Conservation (phyloP, 129 eudicot species). For the Chrysanthemum makinoi region DNA sequence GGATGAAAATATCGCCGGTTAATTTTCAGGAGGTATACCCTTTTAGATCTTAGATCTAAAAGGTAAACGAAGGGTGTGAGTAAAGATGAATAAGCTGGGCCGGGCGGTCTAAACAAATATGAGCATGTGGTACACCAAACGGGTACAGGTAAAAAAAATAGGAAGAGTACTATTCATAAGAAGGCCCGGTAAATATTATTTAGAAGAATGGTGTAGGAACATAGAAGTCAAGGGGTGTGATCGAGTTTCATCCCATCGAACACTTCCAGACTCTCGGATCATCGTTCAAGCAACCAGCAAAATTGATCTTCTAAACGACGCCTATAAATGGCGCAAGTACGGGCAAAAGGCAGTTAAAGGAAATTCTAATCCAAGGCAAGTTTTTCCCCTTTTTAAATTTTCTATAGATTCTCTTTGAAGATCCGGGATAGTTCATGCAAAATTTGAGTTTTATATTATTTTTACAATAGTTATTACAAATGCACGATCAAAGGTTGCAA, state of each 20-base stretch:
- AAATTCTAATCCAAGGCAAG: conserved; percentile 27
- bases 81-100: no score
- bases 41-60: no score
- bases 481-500: conserved; percentile 80
- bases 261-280: conserved; percentile 34
- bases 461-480: conserved; percentile 83
- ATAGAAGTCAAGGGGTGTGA: conserved; percentile 43
- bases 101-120: no score
- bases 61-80: no score
- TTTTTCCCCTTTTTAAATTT: background rate
- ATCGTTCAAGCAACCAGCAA: conserved; percentile 20
- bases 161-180: no score
- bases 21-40: no score
- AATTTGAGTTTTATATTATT: background rate
- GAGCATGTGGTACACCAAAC: no score
- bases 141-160: no score
- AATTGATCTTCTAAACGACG: conserved; percentile 32
- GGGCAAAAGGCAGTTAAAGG: conserved; percentile 29
- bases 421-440: background rate
- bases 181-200: no score
- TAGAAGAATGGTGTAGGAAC: conserved; percentile 51
- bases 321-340: conserved; percentile 30
- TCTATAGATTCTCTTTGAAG: background rate
- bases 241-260: conserved; percentile 40
- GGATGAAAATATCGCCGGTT: no score